Percentiles rank a stretch among this genome's conserved stretches.
These are phyloP conservation scores for Vaccinium myrtillus DNA, from an alignment of 148 eudicot genomes.

Conservation along the genomic window DNA sequence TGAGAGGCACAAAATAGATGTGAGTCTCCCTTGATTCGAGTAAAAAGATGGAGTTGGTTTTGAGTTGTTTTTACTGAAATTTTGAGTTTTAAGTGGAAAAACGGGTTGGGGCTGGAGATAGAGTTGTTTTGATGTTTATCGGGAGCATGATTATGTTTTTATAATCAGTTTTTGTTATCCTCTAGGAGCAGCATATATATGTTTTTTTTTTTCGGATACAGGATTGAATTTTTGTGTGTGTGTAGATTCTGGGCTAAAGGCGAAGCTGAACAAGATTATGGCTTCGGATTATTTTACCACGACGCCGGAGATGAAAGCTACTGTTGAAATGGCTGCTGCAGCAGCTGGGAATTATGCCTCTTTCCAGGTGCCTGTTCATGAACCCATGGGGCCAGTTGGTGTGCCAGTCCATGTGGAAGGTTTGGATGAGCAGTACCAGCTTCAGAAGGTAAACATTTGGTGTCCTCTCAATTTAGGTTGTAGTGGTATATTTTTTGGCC, in stretches of 20 bases:
- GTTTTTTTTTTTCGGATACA: not conserved
- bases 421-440: slow-evolving; percentile 41
- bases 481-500: not conserved
- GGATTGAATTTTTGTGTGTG: not conserved
- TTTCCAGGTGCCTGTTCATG: slow-evolving; percentile 49
- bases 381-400: slow-evolving; percentile 37
- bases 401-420: slow-evolving; percentile 52
- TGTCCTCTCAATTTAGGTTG: not conserved
- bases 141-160: not conserved
- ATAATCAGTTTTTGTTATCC: not conserved
- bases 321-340: slow-evolving; percentile 82
- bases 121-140: not conserved
- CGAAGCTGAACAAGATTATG: slow-evolving; percentile 77
- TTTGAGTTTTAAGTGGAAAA: too few relatives aligned
- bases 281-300: slow-evolving; percentile 73
- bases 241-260: slow-evolving; percentile 72
- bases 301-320: slow-evolving; percentile 64
- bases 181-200: not conserved
- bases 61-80: too few relatives aligned
- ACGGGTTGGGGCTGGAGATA: not conserved
- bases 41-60: too few relatives aligned
- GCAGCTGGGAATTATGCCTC: slow-evolving; percentile 66
- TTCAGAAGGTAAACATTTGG: slow-evolving; percentile 44
- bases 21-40: too few relatives aligned
- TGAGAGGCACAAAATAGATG: too few relatives aligned